phyloP scores from a whole-genome alignment of 305 asterid species.

The Rubia peregrina region DNA sequence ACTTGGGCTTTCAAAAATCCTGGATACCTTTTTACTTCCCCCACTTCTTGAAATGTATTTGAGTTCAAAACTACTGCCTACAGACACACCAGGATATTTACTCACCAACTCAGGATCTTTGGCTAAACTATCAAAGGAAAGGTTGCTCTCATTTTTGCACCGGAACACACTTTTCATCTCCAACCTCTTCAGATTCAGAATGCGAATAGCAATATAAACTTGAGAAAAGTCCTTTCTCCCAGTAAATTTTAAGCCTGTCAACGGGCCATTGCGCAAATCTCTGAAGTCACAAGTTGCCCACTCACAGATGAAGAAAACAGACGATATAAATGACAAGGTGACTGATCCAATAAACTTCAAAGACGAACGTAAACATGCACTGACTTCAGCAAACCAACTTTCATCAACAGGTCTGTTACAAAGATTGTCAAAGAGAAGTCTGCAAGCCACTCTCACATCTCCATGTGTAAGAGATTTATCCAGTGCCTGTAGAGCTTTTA shows the following conservation, averaged over 20 bases:
- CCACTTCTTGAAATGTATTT: conserved; percentile 26
- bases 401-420: conserved; percentile 74
- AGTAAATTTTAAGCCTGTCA: conserved; percentile 68
- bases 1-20: conserved; percentile 70
- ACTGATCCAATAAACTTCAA: conserved; percentile 63
- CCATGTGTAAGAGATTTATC: conserved; percentile 80
- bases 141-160: conserved; percentile 18
- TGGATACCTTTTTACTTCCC: conserved; percentile 33
- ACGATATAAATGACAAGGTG: conserved; percentile 56
- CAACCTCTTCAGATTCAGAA: conserved; percentile 71
- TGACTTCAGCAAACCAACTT: conserved; percentile 79
- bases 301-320: conserved; percentile 83
- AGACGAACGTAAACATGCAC: conserved; percentile 64
- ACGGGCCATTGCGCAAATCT: conserved; percentile 66
- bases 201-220: conserved; percentile 69
- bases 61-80: conserved; percentile 20
- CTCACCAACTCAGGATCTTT: conserved; percentile 23
- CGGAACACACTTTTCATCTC: conserved; percentile 31
- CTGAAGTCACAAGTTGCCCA: conserved; percentile 98
- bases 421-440: conserved; percentile 59
- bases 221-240: conserved; percentile 84
- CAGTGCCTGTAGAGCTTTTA: conserved; percentile 68
- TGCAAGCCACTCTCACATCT: conserved; percentile 58
- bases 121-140: conserved; percentile 18
- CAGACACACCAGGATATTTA: conserved; percentile 20